Base-by-base conservation (phyloP, 2,329 filamentous ascomycete species). In the Sclerotinia trifoliorum region DNA sequence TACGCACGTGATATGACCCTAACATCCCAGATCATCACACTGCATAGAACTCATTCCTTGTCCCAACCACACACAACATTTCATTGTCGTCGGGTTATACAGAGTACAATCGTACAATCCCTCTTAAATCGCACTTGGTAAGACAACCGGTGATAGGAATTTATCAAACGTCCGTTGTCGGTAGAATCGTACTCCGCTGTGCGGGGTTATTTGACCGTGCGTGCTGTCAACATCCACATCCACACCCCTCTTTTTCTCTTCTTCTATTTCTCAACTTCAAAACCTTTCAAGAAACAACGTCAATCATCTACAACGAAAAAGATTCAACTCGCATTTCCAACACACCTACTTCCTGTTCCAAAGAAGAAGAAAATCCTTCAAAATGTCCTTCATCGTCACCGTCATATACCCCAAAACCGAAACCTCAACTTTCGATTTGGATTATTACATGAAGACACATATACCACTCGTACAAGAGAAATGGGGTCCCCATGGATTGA, bases 381-480 rank as follows among this genome's bases (percentile, higher is more conserved):
- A 48, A 39, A 66, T 66, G 64, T 21, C 64, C 29, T 7, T 60
- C 24, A 52, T 66, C 46, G 11, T 66, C 46, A 61, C 35, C 44
- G 35, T 67, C n/a, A n/a, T 67, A 6, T 67, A 62, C 17, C 56
- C 56, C 24, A 67, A 67, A 32, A 62, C 65, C 24, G 55, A 42
- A 52, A 62, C 46, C 19, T 67, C 65, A 7, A 67, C 65, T 42
- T 67, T 67, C 56, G 56, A 67, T 13, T 29, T 62, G 19, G 46
- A 52, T 19, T 62, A 67, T 26, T 57, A 55, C 26, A 51, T 52
- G 51, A 68, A 65, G 58, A 64, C 10, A 42, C 66, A 68, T 13
- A 64, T 68, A 42, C 66, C 66, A 13, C 46, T 68, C 5, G 66
- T 49, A 7, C 26, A 68, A 8, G 44, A 65, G 60, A 68, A 46